A percentile compares a stretch with the other conserved stretches of the same genome.
Conservation (phyloP, 192 early-diverging fungal genomes). For the Funneliformis mosseae region DNA sequence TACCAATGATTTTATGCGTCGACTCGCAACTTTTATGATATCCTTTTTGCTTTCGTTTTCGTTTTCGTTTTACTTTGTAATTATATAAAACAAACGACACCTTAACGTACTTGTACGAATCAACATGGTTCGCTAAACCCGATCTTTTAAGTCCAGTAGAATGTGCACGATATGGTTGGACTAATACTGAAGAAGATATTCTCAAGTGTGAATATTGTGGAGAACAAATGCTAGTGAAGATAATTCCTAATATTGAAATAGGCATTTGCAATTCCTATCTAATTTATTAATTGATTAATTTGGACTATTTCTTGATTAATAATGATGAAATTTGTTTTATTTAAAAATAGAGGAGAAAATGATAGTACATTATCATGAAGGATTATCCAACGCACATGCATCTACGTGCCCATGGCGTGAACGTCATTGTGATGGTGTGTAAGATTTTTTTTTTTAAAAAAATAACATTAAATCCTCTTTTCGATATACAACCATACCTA, state of each 20-base stretch:
- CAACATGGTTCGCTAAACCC: slow-evolving; percentile 25
- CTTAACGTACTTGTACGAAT: slow-evolving; percentile 7
- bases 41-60: slow-evolving; percentile 18
- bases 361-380: slow-evolving; percentile 18
- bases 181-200: background rate
- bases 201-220: slow-evolving; percentile 29
- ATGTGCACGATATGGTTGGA: slow-evolving; percentile 28
- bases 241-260: background rate
- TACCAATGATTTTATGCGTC: slow-evolving; percentile 12
- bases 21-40: slow-evolving; percentile 28
- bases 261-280: background rate
- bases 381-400: slow-evolving; percentile 5
- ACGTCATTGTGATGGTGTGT: slow-evolving; percentile 10
- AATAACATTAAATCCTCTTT: background rate
- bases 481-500: background rate
- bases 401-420: slow-evolving; percentile 23
- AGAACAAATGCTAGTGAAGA: slow-evolving; percentile 2
- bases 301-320: too few species aligned
- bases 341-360: background rate
- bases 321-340: background rate
- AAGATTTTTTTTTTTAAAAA: too few species aligned
- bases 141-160: slow-evolving; percentile 21
- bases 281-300: background rate
- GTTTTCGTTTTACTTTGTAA: too few species aligned
- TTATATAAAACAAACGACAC: background rate